phyloP scores from a whole-genome alignment of 352 stramenopile genomes.

The Globisporangium recalcitrans region DNA sequence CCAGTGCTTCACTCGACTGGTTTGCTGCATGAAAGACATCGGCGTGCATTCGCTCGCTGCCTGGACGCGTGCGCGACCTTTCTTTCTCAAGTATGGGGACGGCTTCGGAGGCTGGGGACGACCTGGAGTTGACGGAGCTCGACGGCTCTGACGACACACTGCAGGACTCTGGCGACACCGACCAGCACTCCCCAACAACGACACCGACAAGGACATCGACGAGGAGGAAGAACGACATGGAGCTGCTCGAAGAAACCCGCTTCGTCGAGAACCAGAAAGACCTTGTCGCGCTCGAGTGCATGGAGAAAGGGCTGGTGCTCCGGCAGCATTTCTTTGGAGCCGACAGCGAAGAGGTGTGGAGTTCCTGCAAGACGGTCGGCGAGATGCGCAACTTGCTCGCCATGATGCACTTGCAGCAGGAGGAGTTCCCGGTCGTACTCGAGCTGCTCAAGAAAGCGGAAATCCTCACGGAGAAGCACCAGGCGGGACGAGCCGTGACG shows the following conservation, averaged over 20 bases:
- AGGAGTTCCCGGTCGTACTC: constrained; percentile 88
- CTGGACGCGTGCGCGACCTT: too few species aligned
- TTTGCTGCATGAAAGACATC: neutral
- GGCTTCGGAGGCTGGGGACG: neutral
- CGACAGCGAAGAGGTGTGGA: constrained; percentile 88
- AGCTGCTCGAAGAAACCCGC: constrained; percentile 25
- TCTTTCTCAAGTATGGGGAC: constrained; percentile 11
- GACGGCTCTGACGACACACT: constrained; percentile 11
- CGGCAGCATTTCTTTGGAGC: constrained; percentile 92
- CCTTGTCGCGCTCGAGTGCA: constrained; percentile 88
- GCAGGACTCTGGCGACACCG: neutral
- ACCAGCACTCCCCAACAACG: neutral
- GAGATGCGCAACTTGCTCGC: constrained; percentile 94
- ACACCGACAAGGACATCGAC: neutral
- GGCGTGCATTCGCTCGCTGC: too few species aligned
- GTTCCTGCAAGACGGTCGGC: constrained; percentile 89
- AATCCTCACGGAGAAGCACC: constrained; percentile 89
- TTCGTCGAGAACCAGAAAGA: constrained; percentile 80
- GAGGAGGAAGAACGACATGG: constrained; percentile 22
- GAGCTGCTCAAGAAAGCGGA: constrained; percentile 94
- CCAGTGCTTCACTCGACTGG: neutral
- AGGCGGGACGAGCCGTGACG: constrained; percentile 80
- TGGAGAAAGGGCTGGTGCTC: constrained; percentile 91
- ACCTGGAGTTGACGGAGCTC: constrained; percentile 30
- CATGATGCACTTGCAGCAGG: constrained; percentile 95